Conservation (phyloP, 1,284 basidiomycete genomes). For the Pseudozyma hubeiensis region DNA sequence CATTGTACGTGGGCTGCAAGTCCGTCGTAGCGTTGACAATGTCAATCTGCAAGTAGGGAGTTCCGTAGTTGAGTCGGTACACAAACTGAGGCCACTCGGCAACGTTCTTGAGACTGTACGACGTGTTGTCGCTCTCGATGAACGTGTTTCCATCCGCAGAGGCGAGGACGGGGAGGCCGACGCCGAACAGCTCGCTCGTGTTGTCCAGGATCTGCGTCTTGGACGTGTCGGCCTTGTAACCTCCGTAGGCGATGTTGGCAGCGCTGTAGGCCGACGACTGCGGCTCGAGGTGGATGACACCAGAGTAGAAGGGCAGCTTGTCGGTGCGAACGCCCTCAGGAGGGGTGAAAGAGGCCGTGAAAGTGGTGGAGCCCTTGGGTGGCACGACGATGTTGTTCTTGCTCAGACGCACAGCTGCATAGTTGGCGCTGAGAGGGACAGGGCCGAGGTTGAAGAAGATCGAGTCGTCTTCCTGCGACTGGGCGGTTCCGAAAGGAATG, state of each 20-base stretch:
- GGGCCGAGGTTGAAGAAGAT: constrained; percentile 70
- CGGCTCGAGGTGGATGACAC: constrained; percentile 73
- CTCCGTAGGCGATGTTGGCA: constrained; percentile 50
- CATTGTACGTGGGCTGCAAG: constrained; percentile 41
- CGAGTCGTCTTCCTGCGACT: constrained; percentile 48
- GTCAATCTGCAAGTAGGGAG: constrained; percentile 43
- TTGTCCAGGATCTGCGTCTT: constrained; percentile 48
- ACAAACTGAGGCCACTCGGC: constrained; percentile 39
- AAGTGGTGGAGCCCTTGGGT: constrained; percentile 66
- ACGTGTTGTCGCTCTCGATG: constrained; percentile 34
- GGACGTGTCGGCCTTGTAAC: constrained; percentile 42
- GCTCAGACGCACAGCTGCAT: constrained; percentile 72
- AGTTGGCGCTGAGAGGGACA: constrained; percentile 72
- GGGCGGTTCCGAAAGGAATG: constrained; percentile 66
- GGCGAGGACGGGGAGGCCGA: constrained; percentile 42
- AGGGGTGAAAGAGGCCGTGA: constrained; percentile 69
- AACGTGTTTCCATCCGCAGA: constrained; percentile 27
- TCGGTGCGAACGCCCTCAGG: constrained; percentile 72
- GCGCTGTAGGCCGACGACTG: constrained; percentile 27
- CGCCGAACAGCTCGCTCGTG: constrained; percentile 44
- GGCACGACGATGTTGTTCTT: constrained; percentile 66
- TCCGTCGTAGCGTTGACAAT: constrained; percentile 40
- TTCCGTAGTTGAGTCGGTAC: constrained; percentile 48
- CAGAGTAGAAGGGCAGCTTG: constrained; percentile 75
- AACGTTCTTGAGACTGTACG: constrained; percentile 36